phyloP scores from a whole-genome alignment of 2,329 filamentous ascomycete genomes.

The Aspergillus fumigatiaffinis region DNA sequence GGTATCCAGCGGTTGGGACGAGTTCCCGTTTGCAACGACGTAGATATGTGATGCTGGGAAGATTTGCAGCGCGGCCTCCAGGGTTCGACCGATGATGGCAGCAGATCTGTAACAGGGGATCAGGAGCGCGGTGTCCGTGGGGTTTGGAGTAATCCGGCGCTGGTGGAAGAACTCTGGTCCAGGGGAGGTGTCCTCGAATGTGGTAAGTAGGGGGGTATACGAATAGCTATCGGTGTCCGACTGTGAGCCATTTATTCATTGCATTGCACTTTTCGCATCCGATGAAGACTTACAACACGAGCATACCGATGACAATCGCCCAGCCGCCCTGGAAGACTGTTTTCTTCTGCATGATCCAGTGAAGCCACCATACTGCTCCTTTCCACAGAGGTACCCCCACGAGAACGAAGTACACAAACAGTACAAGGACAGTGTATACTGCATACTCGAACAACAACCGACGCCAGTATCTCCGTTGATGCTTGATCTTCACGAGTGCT shows the following conservation, averaged over 20 bases:
- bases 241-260: neutral
- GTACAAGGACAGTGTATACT: conserved; percentile 34
- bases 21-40: conserved; percentile 49
- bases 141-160: conserved; percentile 18
- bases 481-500: conserved; percentile 7
- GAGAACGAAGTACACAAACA: conserved; percentile 46
- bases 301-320: conserved; percentile 38
- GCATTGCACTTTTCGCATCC: neutral
- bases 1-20: conserved; percentile 44
- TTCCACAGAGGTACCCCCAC: conserved; percentile 46
- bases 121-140: conserved; percentile 38
- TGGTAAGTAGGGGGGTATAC: conserved; percentile 27
- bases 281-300: conserved; percentile 27
- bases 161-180: conserved; percentile 10
- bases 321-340: conserved; percentile 41
- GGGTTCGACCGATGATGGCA: conserved; percentile 38
- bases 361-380: conserved; percentile 43
- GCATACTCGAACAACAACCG: conserved; percentile 37
- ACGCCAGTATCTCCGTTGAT: conserved; percentile 31
- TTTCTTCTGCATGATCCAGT: conserved; percentile 38
- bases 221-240: conserved; percentile 19
- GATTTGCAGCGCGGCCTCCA: conserved; percentile 45
- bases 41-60: conserved; percentile 47
- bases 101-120: conserved; percentile 50
- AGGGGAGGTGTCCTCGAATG: conserved; percentile 32